Percentiles rank a stretch among this genome's conserved stretches.
These are phyloP conservation scores for Tolypocladium nubicola DNA, from an alignment of 2,329 filamentous ascomycete genomes.

Conservation along the genomic window DNA sequence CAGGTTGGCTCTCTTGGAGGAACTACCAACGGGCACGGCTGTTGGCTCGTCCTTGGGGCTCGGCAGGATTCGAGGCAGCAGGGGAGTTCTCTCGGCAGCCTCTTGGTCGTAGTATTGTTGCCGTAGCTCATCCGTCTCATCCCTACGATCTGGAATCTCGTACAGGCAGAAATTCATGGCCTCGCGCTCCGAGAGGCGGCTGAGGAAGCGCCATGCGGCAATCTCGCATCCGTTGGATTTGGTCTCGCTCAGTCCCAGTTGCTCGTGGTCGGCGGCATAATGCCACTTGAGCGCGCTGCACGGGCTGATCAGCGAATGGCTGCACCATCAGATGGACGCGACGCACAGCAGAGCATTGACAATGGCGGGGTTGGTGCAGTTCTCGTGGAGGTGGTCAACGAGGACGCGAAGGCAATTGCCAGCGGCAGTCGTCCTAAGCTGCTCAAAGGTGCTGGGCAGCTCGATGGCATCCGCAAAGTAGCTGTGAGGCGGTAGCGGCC, in stretches of 20 bases:
- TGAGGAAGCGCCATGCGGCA: conserved; percentile 69
- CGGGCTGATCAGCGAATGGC: conserved; percentile 2
- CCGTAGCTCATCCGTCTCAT: conserved; percentile 7
- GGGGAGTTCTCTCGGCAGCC: conserved; percentile 35
- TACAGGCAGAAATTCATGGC: conserved; percentile 65
- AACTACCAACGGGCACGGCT: conserved; percentile 23
- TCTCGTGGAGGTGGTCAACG: conserved; percentile 51
- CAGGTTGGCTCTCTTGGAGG: conserved; percentile 35
- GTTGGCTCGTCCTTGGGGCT: conserved; percentile 10
- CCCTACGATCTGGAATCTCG: conserved; percentile 47
- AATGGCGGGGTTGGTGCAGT: conserved; percentile 57
- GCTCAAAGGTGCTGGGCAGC: conserved; percentile 61
- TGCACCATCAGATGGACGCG: background rate
- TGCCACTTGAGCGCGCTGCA: conserved; percentile 66
- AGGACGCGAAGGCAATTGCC: conserved; percentile 47
- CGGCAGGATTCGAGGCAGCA: conserved; percentile 27
- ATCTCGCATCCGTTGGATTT: conserved; percentile 69
- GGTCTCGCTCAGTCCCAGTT: conserved; percentile 56
- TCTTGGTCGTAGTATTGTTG: conserved; percentile 23
- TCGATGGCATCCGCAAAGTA: conserved; percentile 53
- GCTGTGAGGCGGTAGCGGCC: conserved; percentile 23
- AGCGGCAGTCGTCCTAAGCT: conserved; percentile 56
- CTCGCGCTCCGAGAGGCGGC: conserved; percentile 59
- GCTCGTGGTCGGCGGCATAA: conserved; percentile 51
- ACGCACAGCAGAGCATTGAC: conserved; percentile 61